Evolutionary conservation across 164 flowering plant species (phyloP).

Genomic region (grape (Vitis vinifera)): ASM3070453v1 NC_081818.1:1125501-1126000

Average conservation of each 20-base stretch:
- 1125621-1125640: conserved; percentile 39
- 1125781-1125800: conserved; percentile 56
- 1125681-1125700: conserved; percentile 45
- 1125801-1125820: conserved; percentile 55
- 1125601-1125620: conserved; percentile 47
- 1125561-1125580: conserved; percentile 48
- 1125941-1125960: neutral
- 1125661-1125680: conserved; percentile 48
- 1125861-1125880: neutral
- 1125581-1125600: conserved; percentile 44
- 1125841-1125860: conserved; percentile 26
- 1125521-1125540: conserved; percentile 46
- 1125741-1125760: conserved; percentile 32
- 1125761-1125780: conserved; percentile 50
- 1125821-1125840: conserved; percentile 54
- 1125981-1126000: conserved; percentile 6
- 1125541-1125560: conserved; percentile 47
- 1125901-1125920: neutral
- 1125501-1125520: neutral
- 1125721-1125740: conserved; percentile 50
- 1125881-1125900: conserved; percentile 2
- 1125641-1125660: conserved; percentile 47
- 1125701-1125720: conserved; percentile 42
- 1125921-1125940: neutral
- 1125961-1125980: neutral